Conservation (phyloP, 805 yeast species). For the Lipomyces oligophaga region DNA sequence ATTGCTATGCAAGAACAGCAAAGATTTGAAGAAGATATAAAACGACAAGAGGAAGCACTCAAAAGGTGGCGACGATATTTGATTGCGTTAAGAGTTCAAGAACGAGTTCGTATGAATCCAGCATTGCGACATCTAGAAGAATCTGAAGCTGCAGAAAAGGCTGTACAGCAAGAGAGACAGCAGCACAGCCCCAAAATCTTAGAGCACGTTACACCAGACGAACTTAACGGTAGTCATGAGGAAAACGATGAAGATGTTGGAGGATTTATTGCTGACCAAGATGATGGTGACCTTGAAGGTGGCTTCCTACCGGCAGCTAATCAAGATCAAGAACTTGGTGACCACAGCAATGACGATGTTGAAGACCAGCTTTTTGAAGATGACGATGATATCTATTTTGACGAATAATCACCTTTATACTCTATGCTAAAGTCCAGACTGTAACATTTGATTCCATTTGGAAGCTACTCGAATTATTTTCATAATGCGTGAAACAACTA, state of each 20-base stretch:
- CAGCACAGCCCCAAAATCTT: neutral
- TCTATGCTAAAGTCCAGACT: too few relatives aligned
- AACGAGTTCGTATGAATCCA: conserved; percentile 29
- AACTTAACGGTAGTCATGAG: conserved; percentile 8
- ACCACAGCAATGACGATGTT: neutral
- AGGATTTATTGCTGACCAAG: conserved; percentile 7
- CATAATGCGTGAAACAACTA: too few relatives aligned
- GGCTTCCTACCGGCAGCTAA: conserved; percentile 6
- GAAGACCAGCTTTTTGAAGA: neutral
- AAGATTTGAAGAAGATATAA: conserved; percentile 14
- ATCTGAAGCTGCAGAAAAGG: conserved; percentile 9
- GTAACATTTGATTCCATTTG: too few relatives aligned
- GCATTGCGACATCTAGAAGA: conserved; percentile 17
- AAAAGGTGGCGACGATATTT: conserved; percentile 39
- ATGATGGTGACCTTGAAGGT: conserved; percentile 6
- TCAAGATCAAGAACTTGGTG: too few relatives aligned
- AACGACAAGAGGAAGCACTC: conserved; percentile 29
- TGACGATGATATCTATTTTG: neutral
- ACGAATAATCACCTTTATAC: too few relatives aligned
- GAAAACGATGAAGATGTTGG: conserved; percentile 4
- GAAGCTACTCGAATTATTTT: too few relatives aligned
- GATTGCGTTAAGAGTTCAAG: conserved; percentile 34
- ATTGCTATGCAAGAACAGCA: conserved; percentile 17
- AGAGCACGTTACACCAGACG: neutral
- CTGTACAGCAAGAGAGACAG: neutral